Evolutionary conservation across 148 eudicot species (phyloP).

Genomic region (Cornus kousa): DNA sequence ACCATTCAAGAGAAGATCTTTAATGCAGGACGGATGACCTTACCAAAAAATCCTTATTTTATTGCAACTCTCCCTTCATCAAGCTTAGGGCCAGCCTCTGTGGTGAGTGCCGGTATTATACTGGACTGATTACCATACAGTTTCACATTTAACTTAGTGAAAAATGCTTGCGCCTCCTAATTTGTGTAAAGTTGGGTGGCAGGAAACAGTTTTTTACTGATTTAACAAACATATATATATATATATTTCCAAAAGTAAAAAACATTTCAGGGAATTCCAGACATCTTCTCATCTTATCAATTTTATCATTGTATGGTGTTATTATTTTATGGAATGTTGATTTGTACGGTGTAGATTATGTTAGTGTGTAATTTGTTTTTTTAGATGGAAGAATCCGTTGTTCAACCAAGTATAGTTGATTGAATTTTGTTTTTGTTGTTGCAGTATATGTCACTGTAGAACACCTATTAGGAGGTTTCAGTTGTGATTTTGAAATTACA

Average conservation of each 20-base stretch:
- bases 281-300: background rate
- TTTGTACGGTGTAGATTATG: background rate
- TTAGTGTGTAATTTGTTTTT: background rate
- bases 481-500: conserved; percentile 1
- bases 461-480: background rate
- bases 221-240: too few relatives aligned
- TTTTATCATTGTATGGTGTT: too few relatives aligned
- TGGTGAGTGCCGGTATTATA: conserved; percentile 8
- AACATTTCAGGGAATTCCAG: too few relatives aligned
- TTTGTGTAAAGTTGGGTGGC: too few relatives aligned
- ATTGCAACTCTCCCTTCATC: background rate
- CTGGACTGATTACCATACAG: background rate
- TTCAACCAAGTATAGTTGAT: background rate
- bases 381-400: background rate
- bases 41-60: conserved; percentile 6
- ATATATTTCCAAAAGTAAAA: too few relatives aligned
- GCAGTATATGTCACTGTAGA: background rate
- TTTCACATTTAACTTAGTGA: too few relatives aligned
- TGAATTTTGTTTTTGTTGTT: too few relatives aligned
- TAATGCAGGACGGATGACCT: background rate
- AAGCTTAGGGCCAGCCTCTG: background rate
- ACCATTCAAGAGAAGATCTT: background rate
- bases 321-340: background rate
- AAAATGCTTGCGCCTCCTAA: too few relatives aligned
- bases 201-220: too few relatives aligned